Percentiles rank a stretch among this genome's conserved stretches.
Conservation (phyloP, 768 basidiomycete genomes). For the Psilocybe tampanensis region DNA sequence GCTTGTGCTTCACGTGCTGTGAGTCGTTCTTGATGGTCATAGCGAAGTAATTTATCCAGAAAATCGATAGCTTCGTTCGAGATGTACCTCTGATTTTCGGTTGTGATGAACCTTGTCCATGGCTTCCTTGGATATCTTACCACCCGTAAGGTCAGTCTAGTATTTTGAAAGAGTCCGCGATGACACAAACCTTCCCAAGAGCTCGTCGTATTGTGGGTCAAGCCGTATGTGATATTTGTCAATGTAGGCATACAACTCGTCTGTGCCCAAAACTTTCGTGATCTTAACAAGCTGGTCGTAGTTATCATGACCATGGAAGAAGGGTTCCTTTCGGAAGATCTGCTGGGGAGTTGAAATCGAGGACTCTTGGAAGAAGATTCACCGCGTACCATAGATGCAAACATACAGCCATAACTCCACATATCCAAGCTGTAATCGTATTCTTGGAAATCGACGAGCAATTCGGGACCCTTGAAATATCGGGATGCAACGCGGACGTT, state of each 20-base stretch:
- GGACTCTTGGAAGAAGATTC: slow-evolving; percentile 4
- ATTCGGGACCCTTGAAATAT: slow-evolving; percentile 98
- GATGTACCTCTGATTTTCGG: slow-evolving; percentile 94
- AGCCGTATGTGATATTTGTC: slow-evolving; percentile 96
- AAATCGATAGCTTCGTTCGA: slow-evolving; percentile 97
- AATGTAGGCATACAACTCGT: slow-evolving; percentile 89
- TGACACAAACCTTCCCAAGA: slow-evolving; percentile 73
- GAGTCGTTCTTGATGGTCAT: slow-evolving; percentile 96
- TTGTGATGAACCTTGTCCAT: slow-evolving; percentile 94
- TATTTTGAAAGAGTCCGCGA: background rate
- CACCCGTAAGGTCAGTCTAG: background rate
- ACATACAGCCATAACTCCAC: slow-evolving; percentile 99
- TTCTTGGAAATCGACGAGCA: slow-evolving; percentile 97
- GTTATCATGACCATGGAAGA: slow-evolving; percentile 99
- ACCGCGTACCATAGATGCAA: slow-evolving; percentile 88
- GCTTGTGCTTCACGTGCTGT: slow-evolving; percentile 92
- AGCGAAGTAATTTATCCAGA: slow-evolving; percentile 91
- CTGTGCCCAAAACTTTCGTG: slow-evolving; percentile 95
- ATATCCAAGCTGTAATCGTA: slow-evolving; percentile 98
- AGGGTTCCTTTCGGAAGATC: slow-evolving; percentile 99
- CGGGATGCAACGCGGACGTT: slow-evolving; percentile 97
- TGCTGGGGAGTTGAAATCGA: slow-evolving; percentile 30
- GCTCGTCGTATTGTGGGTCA: slow-evolving; percentile 94
- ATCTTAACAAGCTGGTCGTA: slow-evolving; percentile 99
- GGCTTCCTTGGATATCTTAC: slow-evolving; percentile 88